These are phyloP conservation scores for Mortierella sp. DNA, from an alignment of 371 early-diverging fungal species.

Conservation along the genomic window DNA sequence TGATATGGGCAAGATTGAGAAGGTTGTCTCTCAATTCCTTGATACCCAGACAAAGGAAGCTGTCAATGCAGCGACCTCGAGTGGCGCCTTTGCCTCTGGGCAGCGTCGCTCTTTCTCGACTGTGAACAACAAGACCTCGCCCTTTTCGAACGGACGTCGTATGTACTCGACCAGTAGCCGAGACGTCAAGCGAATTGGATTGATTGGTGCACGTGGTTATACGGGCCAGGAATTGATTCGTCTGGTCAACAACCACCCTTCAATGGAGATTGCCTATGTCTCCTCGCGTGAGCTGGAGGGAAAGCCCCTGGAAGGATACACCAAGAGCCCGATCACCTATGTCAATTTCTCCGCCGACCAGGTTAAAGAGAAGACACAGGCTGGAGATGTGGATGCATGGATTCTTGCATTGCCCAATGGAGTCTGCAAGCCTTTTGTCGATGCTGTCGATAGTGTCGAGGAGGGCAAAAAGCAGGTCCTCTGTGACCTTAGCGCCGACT, in stretches of 20 bases:
- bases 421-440: slow-evolving; percentile 91
- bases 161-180: slow-evolving; percentile 62
- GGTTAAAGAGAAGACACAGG: slow-evolving; percentile 63
- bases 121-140: slow-evolving; percentile 13
- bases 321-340: slow-evolving; percentile 74
- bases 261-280: slow-evolving; percentile 85
- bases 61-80: slow-evolving; percentile 42
- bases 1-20: slow-evolving; percentile 77
- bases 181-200: slow-evolving; percentile 77
- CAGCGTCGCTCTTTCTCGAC: slow-evolving; percentile 40
- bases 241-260: slow-evolving; percentile 88
- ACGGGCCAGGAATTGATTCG: slow-evolving; percentile 95
- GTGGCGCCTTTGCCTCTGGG: slow-evolving; percentile 20
- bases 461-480: slow-evolving; percentile 73
- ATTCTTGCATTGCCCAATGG: slow-evolving; percentile 96
- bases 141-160: slow-evolving; percentile 57
- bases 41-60: slow-evolving; percentile 36
- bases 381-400: slow-evolving; percentile 89
- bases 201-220: slow-evolving; percentile 97
- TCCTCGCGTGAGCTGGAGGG: slow-evolving; percentile 94
- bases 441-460: slow-evolving; percentile 74
- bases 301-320: slow-evolving; percentile 82
- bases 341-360: slow-evolving; percentile 83
- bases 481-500: slow-evolving; percentile 93
- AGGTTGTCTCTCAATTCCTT: slow-evolving; percentile 56